Percentiles rank a stretch among this genome's conserved stretches.
Conservation (phyloP, 176 grass and related monocot species). For the Saccharum spontaneum region DNA sequence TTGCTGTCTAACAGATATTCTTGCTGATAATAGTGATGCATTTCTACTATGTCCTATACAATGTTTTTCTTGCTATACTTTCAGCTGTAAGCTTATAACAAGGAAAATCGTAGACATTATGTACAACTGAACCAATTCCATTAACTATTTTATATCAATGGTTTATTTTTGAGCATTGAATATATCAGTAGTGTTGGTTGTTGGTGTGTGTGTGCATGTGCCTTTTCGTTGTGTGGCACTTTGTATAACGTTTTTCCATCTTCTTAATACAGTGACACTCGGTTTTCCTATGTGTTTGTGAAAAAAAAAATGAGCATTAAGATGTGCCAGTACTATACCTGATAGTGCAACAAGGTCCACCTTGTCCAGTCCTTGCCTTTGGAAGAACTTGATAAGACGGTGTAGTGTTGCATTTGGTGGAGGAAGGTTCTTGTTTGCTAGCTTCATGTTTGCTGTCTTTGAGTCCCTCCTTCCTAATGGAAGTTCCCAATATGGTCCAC, state of each 20-base stretch:
- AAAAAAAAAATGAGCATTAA: neutral
- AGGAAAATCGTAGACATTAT: neutral
- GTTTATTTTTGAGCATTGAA: neutral
- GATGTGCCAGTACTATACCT: slow-evolving; percentile 40
- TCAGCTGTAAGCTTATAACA: slow-evolving; percentile 29
- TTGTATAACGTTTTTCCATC: neutral
- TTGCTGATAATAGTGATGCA: slow-evolving; percentile 1
- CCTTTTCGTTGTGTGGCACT: neutral
- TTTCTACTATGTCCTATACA: neutral
- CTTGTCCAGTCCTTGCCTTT: slow-evolving; percentile 69
- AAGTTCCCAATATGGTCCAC: slow-evolving; percentile 82
- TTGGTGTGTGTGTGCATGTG: neutral
- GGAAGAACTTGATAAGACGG: slow-evolving; percentile 60
- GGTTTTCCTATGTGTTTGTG: neutral
- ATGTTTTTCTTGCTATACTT: slow-evolving; percentile 10
- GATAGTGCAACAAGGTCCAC: slow-evolving; percentile 71
- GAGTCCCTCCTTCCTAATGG: slow-evolving; percentile 88
- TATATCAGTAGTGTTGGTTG: neutral
- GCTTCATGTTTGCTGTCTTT: slow-evolving; percentile 67
- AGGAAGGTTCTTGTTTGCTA: slow-evolving; percentile 82
- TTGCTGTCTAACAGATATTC: slow-evolving; percentile 19
- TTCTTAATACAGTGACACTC: neutral
- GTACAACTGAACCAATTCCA: neutral
- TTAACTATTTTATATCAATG: slow-evolving; percentile 8
- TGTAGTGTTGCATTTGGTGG: slow-evolving; percentile 74